A percentile compares a stretch with the other conserved stretches of the same genome.
Conservation (phyloP, 805 yeast genomes). For the Teunomyces lycoperdinae region DNA sequence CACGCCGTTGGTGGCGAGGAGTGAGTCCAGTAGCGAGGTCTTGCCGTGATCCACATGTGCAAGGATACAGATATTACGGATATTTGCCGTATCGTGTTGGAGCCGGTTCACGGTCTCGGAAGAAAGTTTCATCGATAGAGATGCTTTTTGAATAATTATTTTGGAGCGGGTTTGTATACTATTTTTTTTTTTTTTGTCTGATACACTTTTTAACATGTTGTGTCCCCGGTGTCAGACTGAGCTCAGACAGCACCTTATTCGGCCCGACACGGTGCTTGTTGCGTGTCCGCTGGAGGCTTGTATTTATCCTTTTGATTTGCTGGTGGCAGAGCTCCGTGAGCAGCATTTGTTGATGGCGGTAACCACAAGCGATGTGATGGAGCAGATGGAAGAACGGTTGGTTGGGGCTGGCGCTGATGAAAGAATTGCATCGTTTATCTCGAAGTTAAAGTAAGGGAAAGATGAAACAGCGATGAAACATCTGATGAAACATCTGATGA, state of each 20-base stretch:
- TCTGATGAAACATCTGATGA: too few species aligned
- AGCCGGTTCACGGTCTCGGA: slow-evolving; percentile 61
- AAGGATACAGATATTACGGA: slow-evolving; percentile 88
- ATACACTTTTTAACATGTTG: slow-evolving; percentile 11
- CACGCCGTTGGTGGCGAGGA: slow-evolving; percentile 93
- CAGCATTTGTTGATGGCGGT: slow-evolving; percentile 20
- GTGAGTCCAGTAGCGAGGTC: slow-evolving; percentile 88
- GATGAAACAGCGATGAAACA: too few species aligned
- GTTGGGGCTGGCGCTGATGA: slow-evolving; percentile 22
- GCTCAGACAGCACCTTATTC: slow-evolving; percentile 25
- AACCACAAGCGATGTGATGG: slow-evolving; percentile 23
- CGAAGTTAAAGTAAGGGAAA: slow-evolving; percentile 10
- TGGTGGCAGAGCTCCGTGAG: slow-evolving; percentile 25
- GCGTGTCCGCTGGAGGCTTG: slow-evolving; percentile 29
- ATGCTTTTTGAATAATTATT: not conserved
- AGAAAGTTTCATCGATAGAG: slow-evolving; percentile 50
- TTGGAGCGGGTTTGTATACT: not conserved
- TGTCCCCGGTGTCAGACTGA: slow-evolving; percentile 29
- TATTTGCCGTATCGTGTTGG: slow-evolving; percentile 65
- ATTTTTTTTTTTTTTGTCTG: too few species aligned
- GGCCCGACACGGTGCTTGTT: slow-evolving; percentile 23
- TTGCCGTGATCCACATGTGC: slow-evolving; percentile 99
- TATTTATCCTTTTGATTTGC: slow-evolving; percentile 32
- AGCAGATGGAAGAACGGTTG: slow-evolving; percentile 23
- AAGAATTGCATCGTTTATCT: slow-evolving; percentile 25